Evolutionary conservation across 2,329 filamentous ascomycete species (phyloP).

Genomic region (Lachnellula subtilissima): DNA sequence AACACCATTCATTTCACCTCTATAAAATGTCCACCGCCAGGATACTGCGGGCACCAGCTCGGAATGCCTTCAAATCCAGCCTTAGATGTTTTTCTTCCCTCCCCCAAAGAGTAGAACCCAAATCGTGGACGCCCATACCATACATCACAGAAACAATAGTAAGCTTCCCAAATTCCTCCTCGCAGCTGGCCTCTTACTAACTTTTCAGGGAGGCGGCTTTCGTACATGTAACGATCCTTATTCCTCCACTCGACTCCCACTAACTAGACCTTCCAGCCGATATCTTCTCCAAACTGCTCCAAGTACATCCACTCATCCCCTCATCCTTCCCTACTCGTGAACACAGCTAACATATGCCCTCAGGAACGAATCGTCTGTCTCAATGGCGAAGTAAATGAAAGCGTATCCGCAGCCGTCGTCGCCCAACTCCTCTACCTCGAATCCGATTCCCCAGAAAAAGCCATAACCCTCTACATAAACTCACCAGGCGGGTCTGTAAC

Average conservation of each 20-base stretch:
- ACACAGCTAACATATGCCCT: no score
- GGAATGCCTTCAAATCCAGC: slow-evolving; percentile 16
- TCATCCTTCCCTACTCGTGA: no score
- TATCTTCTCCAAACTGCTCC: slow-evolving; percentile 75
- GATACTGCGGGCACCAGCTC: slow-evolving; percentile 23
- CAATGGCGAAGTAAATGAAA: slow-evolving; percentile 87
- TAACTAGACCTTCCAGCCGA: slow-evolving; percentile 50
- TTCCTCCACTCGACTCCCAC: slow-evolving; percentile 25
- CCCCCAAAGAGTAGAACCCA: slow-evolving; percentile 25
- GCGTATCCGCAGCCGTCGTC: slow-evolving; percentile 86
- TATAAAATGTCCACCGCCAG: slow-evolving; percentile 25
- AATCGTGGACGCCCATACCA: slow-evolving; percentile 42
- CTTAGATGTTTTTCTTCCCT: slow-evolving; percentile 24
- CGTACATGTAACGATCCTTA: slow-evolving; percentile 60
- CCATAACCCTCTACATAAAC: slow-evolving; percentile 97
- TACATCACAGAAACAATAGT: slow-evolving; percentile 52
- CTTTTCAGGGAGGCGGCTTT: slow-evolving; percentile 64
- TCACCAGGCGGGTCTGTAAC: slow-evolving; percentile 90
- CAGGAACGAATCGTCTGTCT: slow-evolving; percentile 91
- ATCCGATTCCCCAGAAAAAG: slow-evolving; percentile 89
- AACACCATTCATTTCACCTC: neutral
- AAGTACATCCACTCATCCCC: slow-evolving; percentile 45
- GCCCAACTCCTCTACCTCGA: slow-evolving; percentile 97
- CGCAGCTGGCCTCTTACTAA: slow-evolving; percentile 16
- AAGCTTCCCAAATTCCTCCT: slow-evolving; percentile 35